A percentile compares a stretch with the other conserved stretches of the same genome.
Conservation (phyloP, 1,284 basidiomycete genomes). For the Testicularia cyperi region DNA sequence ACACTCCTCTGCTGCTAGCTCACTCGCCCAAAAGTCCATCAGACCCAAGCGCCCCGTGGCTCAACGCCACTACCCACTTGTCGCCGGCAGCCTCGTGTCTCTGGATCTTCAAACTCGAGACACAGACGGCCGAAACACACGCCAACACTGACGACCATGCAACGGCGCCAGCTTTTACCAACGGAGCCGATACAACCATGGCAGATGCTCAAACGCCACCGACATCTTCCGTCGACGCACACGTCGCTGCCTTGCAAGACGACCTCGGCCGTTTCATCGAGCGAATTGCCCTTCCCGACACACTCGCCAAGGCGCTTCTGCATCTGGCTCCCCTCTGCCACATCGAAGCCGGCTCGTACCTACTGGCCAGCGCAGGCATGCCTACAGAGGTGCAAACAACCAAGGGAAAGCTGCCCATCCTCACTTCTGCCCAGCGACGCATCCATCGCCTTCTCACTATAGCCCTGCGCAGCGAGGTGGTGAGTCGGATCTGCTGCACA, state of each 20-base stretch:
- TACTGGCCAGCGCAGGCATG: slow-evolving; percentile 2
- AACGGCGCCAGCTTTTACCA: not conserved
- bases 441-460: too few relatives aligned
- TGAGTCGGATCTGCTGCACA: too few relatives aligned
- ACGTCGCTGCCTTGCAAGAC: not conserved
- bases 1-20: too few relatives aligned
- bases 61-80: too few relatives aligned
- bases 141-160: slow-evolving; percentile 1
- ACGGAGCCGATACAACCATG: not conserved
- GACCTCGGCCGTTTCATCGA: too few relatives aligned
- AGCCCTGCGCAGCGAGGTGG: too few relatives aligned
- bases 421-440: slow-evolving; percentile 11
- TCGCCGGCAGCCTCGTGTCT: too few relatives aligned
- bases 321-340: slow-evolving; percentile 1
- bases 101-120: too few relatives aligned
- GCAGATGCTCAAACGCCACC: not conserved
- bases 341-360: slow-evolving; percentile 8
- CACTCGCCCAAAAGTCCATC: too few relatives aligned
- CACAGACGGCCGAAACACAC: not conserved
- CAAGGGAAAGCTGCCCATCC: slow-evolving; percentile 14
- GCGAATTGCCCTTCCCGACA: too few relatives aligned
- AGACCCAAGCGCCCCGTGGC: too few relatives aligned
- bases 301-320: slow-evolving; percentile 3
- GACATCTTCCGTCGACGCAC: not conserved
- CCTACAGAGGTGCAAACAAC: not conserved